Evolutionary conservation across 2,329 filamentous ascomycete genomes (phyloP).

Genomic region (Xylaria sp.): DNA sequence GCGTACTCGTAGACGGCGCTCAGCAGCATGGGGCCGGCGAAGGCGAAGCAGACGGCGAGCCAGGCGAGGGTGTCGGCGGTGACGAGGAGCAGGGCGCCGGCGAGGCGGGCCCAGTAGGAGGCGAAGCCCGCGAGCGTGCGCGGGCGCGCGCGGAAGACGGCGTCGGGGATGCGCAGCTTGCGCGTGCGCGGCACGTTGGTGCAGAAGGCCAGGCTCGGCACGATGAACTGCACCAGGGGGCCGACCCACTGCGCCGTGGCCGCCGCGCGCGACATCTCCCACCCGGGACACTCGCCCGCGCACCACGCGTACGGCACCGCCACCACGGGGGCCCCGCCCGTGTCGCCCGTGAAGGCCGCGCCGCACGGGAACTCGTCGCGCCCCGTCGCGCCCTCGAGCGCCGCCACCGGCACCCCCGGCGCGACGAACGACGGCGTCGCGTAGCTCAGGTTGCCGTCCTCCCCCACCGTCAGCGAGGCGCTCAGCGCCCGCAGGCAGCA

Average conservation of each 20-base stretch:
- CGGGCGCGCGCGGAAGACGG: slow-evolving; percentile 64
- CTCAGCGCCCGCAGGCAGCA: slow-evolving; percentile 37
- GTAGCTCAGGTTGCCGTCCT: slow-evolving; percentile 30
- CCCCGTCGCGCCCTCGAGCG: slow-evolving; percentile 19
- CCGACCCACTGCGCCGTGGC: slow-evolving; percentile 38
- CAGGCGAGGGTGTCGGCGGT: slow-evolving; percentile 33
- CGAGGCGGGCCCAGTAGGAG: slow-evolving; percentile 33
- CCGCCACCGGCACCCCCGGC: slow-evolving; percentile 22
- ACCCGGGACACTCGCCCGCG: slow-evolving; percentile 32
- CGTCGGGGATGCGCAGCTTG: slow-evolving; percentile 38
- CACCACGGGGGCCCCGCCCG: slow-evolving; percentile 28
- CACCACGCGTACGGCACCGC: slow-evolving; percentile 37
- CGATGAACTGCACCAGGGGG: slow-evolving; percentile 40
- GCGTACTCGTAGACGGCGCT: slow-evolving; percentile 37
- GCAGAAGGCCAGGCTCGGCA: slow-evolving; percentile 41
- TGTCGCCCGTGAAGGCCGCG: slow-evolving; percentile 27
- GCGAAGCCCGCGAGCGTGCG: slow-evolving; percentile 46
- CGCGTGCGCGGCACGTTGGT: slow-evolving; percentile 39
- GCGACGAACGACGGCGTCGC: slow-evolving; percentile 29
- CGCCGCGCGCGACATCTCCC: slow-evolving; percentile 34
- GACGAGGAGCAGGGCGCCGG: slow-evolving; percentile 30
- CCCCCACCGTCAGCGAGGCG: slow-evolving; percentile 23
- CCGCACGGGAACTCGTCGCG: slow-evolving; percentile 35
- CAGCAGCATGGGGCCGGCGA: slow-evolving; percentile 35
- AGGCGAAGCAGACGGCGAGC: slow-evolving; percentile 36